These are phyloP conservation scores for Huntiella bhutanensis DNA, from an alignment of 2,329 filamentous ascomycete genomes.

Conservation along the genomic window DNA sequence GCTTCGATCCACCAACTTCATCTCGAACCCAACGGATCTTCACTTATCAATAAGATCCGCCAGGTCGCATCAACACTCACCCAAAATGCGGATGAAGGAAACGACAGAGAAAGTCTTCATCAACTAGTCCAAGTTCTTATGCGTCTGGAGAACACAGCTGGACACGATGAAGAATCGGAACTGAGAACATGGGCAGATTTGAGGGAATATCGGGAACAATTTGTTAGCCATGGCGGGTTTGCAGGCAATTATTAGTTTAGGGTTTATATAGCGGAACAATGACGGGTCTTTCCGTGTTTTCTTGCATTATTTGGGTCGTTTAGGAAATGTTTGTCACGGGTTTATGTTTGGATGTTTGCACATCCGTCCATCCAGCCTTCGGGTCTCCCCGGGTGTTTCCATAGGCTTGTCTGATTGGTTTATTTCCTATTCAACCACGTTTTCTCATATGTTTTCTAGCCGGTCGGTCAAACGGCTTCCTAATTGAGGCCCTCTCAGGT, in stretches of 20 bases:
- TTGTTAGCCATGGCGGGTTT: constrained; percentile 11
- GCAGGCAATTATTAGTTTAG: constrained; percentile 8
- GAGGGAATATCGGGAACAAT: constrained; percentile 9
- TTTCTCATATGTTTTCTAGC: too few species aligned
- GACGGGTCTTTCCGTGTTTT: too few species aligned
- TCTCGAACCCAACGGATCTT: constrained; percentile 53
- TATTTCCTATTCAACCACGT: too few species aligned
- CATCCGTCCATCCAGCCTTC: too few species aligned
- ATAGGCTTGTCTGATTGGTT: too few species aligned
- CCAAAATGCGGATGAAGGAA: constrained; percentile 20
- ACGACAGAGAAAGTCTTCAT: constrained; percentile 7
- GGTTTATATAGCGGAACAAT: background rate
- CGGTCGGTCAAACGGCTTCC: too few species aligned
- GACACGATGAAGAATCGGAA: constrained; percentile 10
- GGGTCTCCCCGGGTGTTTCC: too few species aligned
- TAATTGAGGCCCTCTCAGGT: too few species aligned
- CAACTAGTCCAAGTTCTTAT: constrained; percentile 8
- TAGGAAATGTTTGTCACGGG: too few species aligned
- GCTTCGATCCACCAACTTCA: constrained; percentile 65
- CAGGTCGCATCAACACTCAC: constrained; percentile 67
- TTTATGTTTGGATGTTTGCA: too few species aligned
- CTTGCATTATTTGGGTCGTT: too few species aligned
- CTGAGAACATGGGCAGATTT: constrained; percentile 9
- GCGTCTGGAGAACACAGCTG: constrained; percentile 7
- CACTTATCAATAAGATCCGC: constrained; percentile 64